Evolutionary conservation across 306 rosid genomes (phyloP), one percentile per base, ranked within the genome.

Genomic region (Hippophae gyantsensis): DNA sequence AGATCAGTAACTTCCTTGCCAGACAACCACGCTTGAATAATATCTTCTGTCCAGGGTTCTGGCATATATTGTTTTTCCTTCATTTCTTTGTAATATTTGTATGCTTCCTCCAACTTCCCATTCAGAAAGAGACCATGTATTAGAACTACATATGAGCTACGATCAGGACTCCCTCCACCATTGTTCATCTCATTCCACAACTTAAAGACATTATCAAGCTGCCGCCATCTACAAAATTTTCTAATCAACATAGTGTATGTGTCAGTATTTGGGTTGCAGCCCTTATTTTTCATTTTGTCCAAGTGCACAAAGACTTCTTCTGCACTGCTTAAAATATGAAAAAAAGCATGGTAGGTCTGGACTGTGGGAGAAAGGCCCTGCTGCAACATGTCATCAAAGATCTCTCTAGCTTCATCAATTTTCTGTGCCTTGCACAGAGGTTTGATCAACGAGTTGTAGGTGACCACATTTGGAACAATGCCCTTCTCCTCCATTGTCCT

Each of bases 51-150:
- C 68, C 68, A 84, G 10, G 90, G 85, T 65, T 90, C 94, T 48
- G 96, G 97, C 8, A 70, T 68, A 47, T 75, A 85, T 41, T 77
- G 81, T 70, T 79, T 90, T 74, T 74, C 85, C 75, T 70, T 84
- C 97, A 90, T 87, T 73, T 87, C 95, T 62, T 58, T 18, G 67
- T 90, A 90, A 67, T 79, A 90, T 69, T 61, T 79, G 79, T 77
- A 44, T 13, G 96, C 97, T 76, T 87, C 82, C 65, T 87, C 81
- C 62, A 87, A 51, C 69, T 78, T 81, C 14, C 85, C 86, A 59
- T 84, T 87, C 69, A 90, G 64, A 84, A 84, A 87, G 56, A 90
- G 79, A 23, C 97, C 97, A 58, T 90, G 97, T 63, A 90, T 83
- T 72, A 90, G 76, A 62, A 83, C 94, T 49, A 83, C 81, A 57